Conservation (phyloP, 768 basidiomycete species). For the Tubosaeta sp. region DNA sequence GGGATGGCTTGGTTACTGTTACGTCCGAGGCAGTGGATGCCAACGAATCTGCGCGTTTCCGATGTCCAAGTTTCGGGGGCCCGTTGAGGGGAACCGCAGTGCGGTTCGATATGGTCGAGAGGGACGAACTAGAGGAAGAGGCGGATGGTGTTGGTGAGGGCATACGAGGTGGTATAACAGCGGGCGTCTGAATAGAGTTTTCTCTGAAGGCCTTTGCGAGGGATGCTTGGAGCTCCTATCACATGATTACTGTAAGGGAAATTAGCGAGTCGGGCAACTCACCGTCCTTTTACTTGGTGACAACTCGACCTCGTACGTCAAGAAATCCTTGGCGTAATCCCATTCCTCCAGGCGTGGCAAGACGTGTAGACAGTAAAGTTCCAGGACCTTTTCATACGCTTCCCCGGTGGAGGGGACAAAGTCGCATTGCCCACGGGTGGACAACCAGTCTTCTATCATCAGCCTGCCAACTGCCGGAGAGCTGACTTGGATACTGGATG, state of each 20-base stretch:
- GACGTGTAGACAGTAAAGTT: conserved; percentile 71
- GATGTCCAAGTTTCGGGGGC: conserved; percentile 12
- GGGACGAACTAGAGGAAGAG: conserved; percentile 57
- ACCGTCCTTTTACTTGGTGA: conserved; percentile 49
- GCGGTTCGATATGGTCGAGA: conserved; percentile 69
- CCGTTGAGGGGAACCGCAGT: conserved; percentile 52
- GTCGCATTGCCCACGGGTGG: conserved; percentile 44
- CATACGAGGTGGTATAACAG: conserved; percentile 28
- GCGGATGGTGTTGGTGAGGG: conserved; percentile 52
- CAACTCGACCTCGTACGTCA: conserved; percentile 70
- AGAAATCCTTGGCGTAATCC: conserved; percentile 74
- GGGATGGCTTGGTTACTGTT: conserved; percentile 22
- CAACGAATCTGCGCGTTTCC: conserved; percentile 16
- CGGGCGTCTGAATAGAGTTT: conserved; percentile 12
- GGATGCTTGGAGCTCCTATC: conserved; percentile 32
- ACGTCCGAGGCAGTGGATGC: conserved; percentile 23
- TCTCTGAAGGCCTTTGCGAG: conserved; percentile 31
- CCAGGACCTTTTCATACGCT: conserved; percentile 71
- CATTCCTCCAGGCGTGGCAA: conserved; percentile 72
- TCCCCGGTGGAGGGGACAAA: conserved; percentile 34
- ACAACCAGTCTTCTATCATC: conserved; percentile 79
- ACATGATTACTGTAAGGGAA: conserved; percentile 5
- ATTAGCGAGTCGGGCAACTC: conserved; percentile 9
- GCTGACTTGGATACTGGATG: conserved; percentile 65
- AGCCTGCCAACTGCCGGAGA: conserved; percentile 56